Base-by-base conservation (phyloP, 148 eudicot genomes). In the Polygonum maritimum region DNA sequence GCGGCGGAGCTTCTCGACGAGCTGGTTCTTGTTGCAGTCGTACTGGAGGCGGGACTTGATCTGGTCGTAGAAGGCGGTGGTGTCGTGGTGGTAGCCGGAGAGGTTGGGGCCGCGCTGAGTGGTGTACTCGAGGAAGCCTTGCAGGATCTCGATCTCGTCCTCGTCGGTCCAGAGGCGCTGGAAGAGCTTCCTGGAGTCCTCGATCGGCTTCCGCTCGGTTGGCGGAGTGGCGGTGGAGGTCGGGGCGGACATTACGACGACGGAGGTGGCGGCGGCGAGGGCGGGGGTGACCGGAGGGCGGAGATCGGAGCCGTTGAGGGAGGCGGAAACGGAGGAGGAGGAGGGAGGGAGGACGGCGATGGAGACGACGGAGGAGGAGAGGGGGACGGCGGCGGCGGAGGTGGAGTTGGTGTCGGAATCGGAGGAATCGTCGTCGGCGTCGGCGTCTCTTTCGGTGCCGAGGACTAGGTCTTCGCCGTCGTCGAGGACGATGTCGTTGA, bases 111-210 rank as follows among this genome's bases (percentile, higher is more conserved):
- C 96, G 4, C 92, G 86, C 31, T 81, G 75, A 1, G 83, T 69
- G 0, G 84, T 92, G 77, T 90, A 92, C 0, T 90, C 97, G 0
- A 89, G 81, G 71, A 95, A 95, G n/a, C 98, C 98, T 21, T 86
- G 89, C 6, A 95, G 73, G 4, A 94, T 87, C 88, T 94, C 97
- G 85, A 94, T 94, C 87, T 94, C 98, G 75, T 94, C 98, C 67
- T 94, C 98, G 72, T 94, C 97, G 0, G 96, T 92, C 96, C 96
- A 94, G 0, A 94, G 80, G 1, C 97, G 84, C 77, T 94, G 98
- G 38, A 95, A 95, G 10, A 95, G 77, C 82, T 82, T 78, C 54
- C 98, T 78, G 0, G 95, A 87, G 58, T 90, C 97, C 39, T 94
- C 98, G 31, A 86, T 41, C 60, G 91, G 89, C 69, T 83, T 89